Evolutionary conservation across 164 flowering plant species (phyloP), one percentile per base, ranked within the genome.

Genomic region (Stephania cephalantha): DNA sequence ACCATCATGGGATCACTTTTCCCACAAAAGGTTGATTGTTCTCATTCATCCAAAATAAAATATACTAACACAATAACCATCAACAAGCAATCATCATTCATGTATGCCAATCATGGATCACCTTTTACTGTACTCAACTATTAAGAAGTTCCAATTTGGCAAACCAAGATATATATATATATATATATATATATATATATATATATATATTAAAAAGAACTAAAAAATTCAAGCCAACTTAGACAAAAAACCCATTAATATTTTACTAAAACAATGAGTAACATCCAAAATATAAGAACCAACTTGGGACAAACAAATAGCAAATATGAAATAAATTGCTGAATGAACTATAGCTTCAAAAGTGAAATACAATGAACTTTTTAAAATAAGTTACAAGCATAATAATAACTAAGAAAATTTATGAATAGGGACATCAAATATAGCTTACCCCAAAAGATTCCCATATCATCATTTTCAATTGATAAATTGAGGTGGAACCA

Each of bases 401-500:
- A 48, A 48, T 12, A 48, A 48, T 48, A 8, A 48, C 11, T 35
- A 35, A 35, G 4, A 35, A 35, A 35, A 35, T 4, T 35, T 35
- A 35, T 35, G 42, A 35, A 35, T 35, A 35, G 42, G 42, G 42
- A 35, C 42, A 58, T 18, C 65, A 2, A 35, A 58, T 58, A 20
- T 58, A 77, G 53, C 95, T 46, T 89, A 96, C 99, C 93, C 97
- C 99, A 82, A 94, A 90, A 22, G 92, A 90, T 81, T 94, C 97
- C 98, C 98, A 94, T 82, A 96, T 92, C 99, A 94, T 92, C 99
- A 96, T 88, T 78, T 96, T 96, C 84, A 96, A 83, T 77, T 96
- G 95, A 80, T 94, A 94, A 64, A 96, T 65, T 55, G 98, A 81
- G 63, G 95, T 96, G 44, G 93, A 87, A 5, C 93, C 97, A 80